Base-by-base conservation (phyloP, 2,329 filamentous ascomycete species). In the Xylaria sp. region DNA sequence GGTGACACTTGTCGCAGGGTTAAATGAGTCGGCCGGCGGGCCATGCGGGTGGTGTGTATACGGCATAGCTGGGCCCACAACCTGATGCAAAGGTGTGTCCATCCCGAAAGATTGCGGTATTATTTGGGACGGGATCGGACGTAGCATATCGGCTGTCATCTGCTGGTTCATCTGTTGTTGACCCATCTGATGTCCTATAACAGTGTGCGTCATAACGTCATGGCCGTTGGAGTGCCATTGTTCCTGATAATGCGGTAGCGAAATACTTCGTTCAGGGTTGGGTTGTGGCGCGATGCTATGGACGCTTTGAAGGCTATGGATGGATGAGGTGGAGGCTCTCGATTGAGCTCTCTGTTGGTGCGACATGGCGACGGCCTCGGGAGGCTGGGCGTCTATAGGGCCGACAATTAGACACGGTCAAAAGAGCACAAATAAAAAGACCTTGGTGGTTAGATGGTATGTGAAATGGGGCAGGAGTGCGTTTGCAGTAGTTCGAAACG, bases 71-170 rank as follows among this genome's bases (percentile, higher is more conserved):
- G 83, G 80, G 54, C 80, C 80, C 68, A 86, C 82, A 13, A 83
- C 80, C 15, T 80, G 78, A 63, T 83, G 84, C 75, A 89, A 83
- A 31, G 82, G 76, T 23, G 85, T 81, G 59, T 88, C 86, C 68
- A 84, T 85, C 64, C 82, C 74, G 73, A 83, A 87, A 20, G 82
- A 81, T 62, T 83, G 83, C 53, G 81, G 81, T 57, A 82, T 85
- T 74, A 89, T 83, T 70, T 88, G 88, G 26, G 84, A 83, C 33
- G 85, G 84, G 53, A 38, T 38, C 20, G 86, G 85, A 65, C 88
- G 86, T 69, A 90, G 80, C 57, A 90, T 84, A 68, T 90, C 88
- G 28, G 86, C 80, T 3, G 86, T 83, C 81, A 90, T 83, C 62
- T 84, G 71, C 23, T 69, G 69, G 17, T 49, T 59, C 66, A 72